Base-by-base conservation (phyloP, 2,329 filamentous ascomycete species). In the Colletotrichum cereale region DNA sequence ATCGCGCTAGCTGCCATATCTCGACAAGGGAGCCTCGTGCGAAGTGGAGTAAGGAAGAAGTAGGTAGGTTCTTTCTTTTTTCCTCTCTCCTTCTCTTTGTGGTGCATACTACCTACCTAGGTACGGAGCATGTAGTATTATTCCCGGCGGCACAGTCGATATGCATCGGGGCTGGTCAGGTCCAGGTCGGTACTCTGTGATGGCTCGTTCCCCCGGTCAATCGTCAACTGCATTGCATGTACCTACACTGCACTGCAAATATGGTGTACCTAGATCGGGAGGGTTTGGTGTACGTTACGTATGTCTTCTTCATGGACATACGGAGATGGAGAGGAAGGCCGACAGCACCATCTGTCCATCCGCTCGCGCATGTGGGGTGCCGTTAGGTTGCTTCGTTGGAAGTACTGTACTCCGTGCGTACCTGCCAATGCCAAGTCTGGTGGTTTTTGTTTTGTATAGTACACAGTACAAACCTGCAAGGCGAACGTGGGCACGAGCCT, bases 1-100 rank as follows among this genome's bases (percentile, higher is more conserved):
- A 56, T 42, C 21, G 47, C 67, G 56, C 67, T 57, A 67, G 56
- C 48, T 55, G 57, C 52, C 16, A 61, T 36, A 50, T 29, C 55
- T 50, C n/a, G 68, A 71, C 68, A 57, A 67, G 68, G 68, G 64
- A 71, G 64, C 68, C 68, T 71, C 68, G 68, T 71, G 64, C 42
- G 42, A 47, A 58, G 68, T 71, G 68, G 68, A 57, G 55, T 4
- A 31, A 3, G 16, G 16, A 18, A 52, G 55, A 52, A 34, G 44
- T n/a, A 47, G 48, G 44, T n/a, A 47, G 48, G 40, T 34, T 38
- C 42, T 52, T 14, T 36, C 18, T 44, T 57, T 55, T 8, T 38
- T 50, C 11, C 42, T 34, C 6, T 34, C 42, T 12, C 10, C 31
- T 36, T n/a, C 5, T 62, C 29, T 29, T 4, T 21, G 24, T n/a